A percentile compares a stretch with the other conserved stretches of the same genome.
Evolutionary conservation across 805 yeast genomes (phyloP).

Genomic region (Myxozyma neotropica): DNA sequence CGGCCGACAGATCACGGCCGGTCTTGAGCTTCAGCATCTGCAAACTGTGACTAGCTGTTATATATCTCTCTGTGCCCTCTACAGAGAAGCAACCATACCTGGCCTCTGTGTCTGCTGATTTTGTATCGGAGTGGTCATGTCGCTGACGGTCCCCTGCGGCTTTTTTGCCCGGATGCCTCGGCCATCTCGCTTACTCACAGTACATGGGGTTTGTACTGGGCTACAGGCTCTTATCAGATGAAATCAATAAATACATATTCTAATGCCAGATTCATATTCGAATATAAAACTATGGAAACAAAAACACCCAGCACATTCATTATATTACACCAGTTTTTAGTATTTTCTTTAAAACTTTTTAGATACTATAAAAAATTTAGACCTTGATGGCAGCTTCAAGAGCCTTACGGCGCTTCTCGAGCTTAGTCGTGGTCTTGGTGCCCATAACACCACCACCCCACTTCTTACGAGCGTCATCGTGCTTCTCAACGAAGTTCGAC

Average conservation of each 20-base stretch:
- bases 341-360: no score
- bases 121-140: no score
- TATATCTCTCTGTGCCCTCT: background rate
- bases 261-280: background rate
- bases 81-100: background rate
- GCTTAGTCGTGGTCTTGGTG: constrained; percentile 85
- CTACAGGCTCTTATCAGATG: no score
- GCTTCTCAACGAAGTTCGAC: constrained; percentile 90
- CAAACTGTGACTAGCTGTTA: no score
- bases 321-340: constrained; percentile 4
- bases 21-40: constrained; percentile 20
- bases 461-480: constrained; percentile 95
- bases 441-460: constrained; percentile 99
- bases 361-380: constrained; percentile 1
- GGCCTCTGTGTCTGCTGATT: no score
- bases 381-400: constrained; percentile 43
- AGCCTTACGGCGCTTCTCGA: constrained; percentile 72
- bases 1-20: constrained; percentile 40
- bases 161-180: background rate
- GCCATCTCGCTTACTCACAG: no score
- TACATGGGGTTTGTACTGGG: no score
- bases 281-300: background rate
- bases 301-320: constrained; percentile 1
- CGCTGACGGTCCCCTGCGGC: background rate
- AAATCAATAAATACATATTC: no score